Percentiles rank a stretch among this genome's conserved stretches.
These are phyloP conservation scores for Phytophthora foliorum DNA, from an alignment of 352 stramenopile genomes.

Conservation along the genomic window DNA sequence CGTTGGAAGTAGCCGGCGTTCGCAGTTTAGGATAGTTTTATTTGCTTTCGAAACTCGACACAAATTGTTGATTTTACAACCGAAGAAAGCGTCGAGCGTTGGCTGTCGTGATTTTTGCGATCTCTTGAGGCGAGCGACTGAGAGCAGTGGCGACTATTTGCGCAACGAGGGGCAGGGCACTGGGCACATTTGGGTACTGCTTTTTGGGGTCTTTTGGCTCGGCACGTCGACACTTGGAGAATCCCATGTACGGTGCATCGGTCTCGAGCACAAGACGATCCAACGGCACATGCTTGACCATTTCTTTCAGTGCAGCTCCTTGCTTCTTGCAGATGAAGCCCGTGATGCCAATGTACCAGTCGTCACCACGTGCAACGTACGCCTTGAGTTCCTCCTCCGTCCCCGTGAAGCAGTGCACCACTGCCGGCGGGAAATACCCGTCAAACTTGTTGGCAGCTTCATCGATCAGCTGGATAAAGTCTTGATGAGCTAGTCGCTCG, in stretches of 20 bases:
- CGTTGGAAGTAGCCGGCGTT: slow-evolving; percentile 8
- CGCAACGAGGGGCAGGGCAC: slow-evolving; percentile 65
- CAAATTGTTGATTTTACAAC: slow-evolving; percentile 32
- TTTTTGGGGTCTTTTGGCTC: slow-evolving; percentile 58
- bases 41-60: slow-evolving; percentile 17
- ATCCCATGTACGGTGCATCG: slow-evolving; percentile 94
- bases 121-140: slow-evolving; percentile 51
- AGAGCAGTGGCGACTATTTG: slow-evolving; percentile 66
- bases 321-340: slow-evolving; percentile 91
- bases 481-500: slow-evolving; percentile 76
- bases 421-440: slow-evolving; percentile 60
- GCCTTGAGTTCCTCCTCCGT: slow-evolving; percentile 69
- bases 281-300: slow-evolving; percentile 71
- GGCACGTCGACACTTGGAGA: slow-evolving; percentile 64
- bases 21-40: slow-evolving; percentile 32
- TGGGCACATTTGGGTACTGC: slow-evolving; percentile 86
- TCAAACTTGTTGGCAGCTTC: slow-evolving; percentile 45
- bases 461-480: slow-evolving; percentile 81
- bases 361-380: slow-evolving; percentile 69
- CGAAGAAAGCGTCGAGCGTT: slow-evolving; percentile 83
- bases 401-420: slow-evolving; percentile 95
- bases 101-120: slow-evolving; percentile 65
- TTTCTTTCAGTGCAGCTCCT: slow-evolving; percentile 60
- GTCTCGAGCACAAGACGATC: slow-evolving; percentile 92
- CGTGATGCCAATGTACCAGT: slow-evolving; percentile 93